A percentile compares a stretch with the other conserved stretches of the same genome.
phyloP scores from a whole-genome alignment of 2,329 filamentous ascomycete species.

The Geosmithia flava region DNA sequence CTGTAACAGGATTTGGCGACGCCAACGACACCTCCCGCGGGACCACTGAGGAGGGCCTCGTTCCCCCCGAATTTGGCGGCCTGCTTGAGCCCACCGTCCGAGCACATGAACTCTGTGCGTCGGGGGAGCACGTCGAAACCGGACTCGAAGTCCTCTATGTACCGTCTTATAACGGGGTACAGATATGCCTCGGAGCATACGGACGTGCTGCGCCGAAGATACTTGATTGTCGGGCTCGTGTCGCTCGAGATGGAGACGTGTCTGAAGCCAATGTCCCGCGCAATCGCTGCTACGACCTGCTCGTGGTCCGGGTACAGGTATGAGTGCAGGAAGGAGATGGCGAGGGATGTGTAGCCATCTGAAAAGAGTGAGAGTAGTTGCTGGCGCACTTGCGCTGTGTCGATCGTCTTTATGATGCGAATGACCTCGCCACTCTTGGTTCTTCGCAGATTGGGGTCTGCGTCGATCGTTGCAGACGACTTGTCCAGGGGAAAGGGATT shows the following conservation, averaged over 20 bases:
- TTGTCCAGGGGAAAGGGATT: conserved; percentile 39
- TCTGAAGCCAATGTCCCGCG: conserved; percentile 60
- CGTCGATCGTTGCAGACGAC: conserved; percentile 12
- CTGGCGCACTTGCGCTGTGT: conserved; percentile 32
- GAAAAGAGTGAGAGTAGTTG: conserved; percentile 48
- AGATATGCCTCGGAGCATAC: conserved; percentile 62
- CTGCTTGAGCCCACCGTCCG: conserved; percentile 29
- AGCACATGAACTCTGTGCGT: conserved; percentile 59
- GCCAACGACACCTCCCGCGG: conserved; percentile 60
- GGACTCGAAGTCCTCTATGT: conserved; percentile 51
- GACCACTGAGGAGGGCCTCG: conserved; percentile 53
- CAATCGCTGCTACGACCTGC: conserved; percentile 57
- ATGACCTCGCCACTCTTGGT: conserved; percentile 55
- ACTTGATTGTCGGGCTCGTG: conserved; percentile 61
- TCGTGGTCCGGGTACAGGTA: conserved; percentile 83
- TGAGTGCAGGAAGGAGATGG: conserved; percentile 76
- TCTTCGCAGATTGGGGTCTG: conserved; percentile 32
- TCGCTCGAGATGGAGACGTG: conserved; percentile 56
- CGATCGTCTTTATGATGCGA: conserved; percentile 43
- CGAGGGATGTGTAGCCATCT: conserved; percentile 62
- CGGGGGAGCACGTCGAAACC: conserved; percentile 48
- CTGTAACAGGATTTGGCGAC: conserved; percentile 60
- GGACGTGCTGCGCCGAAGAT: conserved; percentile 53
- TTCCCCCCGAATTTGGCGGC: conserved; percentile 49
- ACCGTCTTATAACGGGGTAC: conserved; percentile 57